phyloP scores from a whole-genome alignment of 805 yeast species.

The Candida railenensis region DNA sequence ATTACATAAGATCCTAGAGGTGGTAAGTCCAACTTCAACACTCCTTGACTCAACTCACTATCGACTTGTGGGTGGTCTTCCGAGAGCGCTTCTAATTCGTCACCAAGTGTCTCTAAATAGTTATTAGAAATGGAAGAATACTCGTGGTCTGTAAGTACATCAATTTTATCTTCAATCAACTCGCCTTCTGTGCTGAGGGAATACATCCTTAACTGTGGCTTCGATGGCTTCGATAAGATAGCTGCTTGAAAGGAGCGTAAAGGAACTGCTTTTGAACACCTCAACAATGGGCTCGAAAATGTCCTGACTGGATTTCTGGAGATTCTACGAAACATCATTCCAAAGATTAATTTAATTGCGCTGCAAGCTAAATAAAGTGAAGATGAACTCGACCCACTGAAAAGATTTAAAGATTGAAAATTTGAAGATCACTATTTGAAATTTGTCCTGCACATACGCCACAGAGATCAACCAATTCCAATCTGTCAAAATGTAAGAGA shows the following conservation, averaged over 20 bases:
- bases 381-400: too few species aligned
- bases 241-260: too few species aligned
- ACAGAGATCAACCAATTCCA: neutral
- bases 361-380: too few species aligned
- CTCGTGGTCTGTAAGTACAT: constrained; percentile 44
- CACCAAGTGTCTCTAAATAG: constrained; percentile 68
- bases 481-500: neutral
- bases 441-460: neutral
- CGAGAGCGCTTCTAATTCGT: constrained; percentile 63
- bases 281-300: too few species aligned
- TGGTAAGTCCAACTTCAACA: constrained; percentile 69
- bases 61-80: constrained; percentile 67
- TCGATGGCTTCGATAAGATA: neutral
- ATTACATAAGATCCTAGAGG: constrained; percentile 83
- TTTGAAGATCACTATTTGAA: neutral
- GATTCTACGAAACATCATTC: neutral
- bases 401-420: too few species aligned
- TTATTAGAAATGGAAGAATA: constrained; percentile 67
- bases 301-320: too few species aligned
- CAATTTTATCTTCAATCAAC: constrained; percentile 51
- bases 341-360: too few species aligned
- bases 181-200: constrained; percentile 51
- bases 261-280: too few species aligned
- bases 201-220: constrained; percentile 8
- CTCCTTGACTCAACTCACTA: constrained; percentile 83